Percentiles rank a stretch among this genome's conserved stretches.
phyloP scores from a whole-genome alignment of 495 filamentous ascomycete genomes.

The Hamigera avellanea region DNA sequence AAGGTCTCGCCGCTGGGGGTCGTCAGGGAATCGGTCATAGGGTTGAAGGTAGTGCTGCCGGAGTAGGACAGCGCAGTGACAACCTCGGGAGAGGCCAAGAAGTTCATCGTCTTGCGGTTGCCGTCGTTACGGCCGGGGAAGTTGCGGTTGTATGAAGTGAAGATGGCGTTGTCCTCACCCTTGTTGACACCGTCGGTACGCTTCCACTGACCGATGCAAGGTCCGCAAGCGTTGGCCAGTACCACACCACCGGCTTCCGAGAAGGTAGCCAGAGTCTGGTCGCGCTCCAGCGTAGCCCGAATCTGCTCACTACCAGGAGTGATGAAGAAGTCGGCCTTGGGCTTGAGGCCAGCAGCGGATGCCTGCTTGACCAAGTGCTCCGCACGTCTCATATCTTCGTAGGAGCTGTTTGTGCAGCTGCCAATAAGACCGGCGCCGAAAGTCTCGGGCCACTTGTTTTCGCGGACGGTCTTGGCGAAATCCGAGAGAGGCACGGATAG shows the following conservation, averaged over 20 bases:
- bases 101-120: slow-evolving; percentile 95
- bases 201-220: slow-evolving; percentile 95
- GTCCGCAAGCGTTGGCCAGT: slow-evolving; percentile 91
- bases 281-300: slow-evolving; percentile 79
- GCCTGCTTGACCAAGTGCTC: slow-evolving; percentile 90
- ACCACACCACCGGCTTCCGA: slow-evolving; percentile 78
- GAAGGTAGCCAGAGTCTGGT: slow-evolving; percentile 76
- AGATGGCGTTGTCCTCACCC: slow-evolving; percentile 85
- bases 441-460: slow-evolving; percentile 80
- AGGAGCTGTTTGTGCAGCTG: slow-evolving; percentile 97
- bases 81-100: slow-evolving; percentile 89
- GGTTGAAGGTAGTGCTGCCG: slow-evolving; percentile 91
- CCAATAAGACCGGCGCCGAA: slow-evolving; percentile 91
- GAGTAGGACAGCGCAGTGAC: slow-evolving; percentile 94
- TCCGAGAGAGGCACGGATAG: slow-evolving; percentile 81
- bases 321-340: slow-evolving; percentile 84
- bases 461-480: slow-evolving; percentile 71
- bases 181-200: slow-evolving; percentile 73
- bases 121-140: slow-evolving; percentile 96
- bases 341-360: slow-evolving; percentile 71
- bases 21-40: slow-evolving; percentile 72
- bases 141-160: slow-evolving; percentile 97
- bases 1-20: slow-evolving; percentile 76
- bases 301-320: slow-evolving; percentile 97
- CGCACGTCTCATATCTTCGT: slow-evolving; percentile 92